Evolutionary conservation across 176 grass and related monocot genomes (phyloP).

Genomic region (Saccharum spontaneum): DNA sequence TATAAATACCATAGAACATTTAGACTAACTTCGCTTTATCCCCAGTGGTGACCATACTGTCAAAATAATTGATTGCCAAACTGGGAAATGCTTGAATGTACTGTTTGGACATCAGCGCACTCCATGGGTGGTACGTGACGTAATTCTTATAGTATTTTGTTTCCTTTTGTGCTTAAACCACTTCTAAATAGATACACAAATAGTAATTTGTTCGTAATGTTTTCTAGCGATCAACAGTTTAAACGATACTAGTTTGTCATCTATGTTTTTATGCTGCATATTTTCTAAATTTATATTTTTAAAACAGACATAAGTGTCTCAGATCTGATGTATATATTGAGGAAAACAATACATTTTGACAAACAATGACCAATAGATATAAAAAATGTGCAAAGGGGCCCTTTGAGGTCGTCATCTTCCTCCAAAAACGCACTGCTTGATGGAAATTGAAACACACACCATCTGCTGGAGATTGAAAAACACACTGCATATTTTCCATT

Average conservation of each 20-base stretch:
- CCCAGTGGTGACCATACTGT: conserved; percentile 96
- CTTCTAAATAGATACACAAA: neutral
- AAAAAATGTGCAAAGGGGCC: neutral
- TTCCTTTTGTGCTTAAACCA: conserved; percentile 6
- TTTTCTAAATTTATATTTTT: neutral
- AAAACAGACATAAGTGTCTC: neutral
- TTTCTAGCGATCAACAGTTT: neutral
- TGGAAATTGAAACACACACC: neutral
- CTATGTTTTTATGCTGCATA: neutral
- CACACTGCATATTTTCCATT: conserved; percentile 4
- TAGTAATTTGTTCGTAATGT: neutral
- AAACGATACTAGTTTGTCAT: conserved; percentile 9
- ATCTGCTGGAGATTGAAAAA: neutral
- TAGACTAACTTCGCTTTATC: conserved; percentile 47
- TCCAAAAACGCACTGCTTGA: neutral
- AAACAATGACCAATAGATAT: neutral
- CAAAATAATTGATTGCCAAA: conserved; percentile 97
- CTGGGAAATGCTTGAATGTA: conserved; percentile 88
- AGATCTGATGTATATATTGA: neutral
- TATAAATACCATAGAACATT: conserved; percentile 9
- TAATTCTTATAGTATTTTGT: conserved; percentile 4
- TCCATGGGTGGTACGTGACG: conserved; percentile 94
- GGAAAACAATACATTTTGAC: neutral
- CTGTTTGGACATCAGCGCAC: conserved; percentile 90
- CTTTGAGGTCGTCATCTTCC: neutral